Conservation (phyloP, 495 filamentous ascomycete genomes). For the Durotheca rogersii region DNA sequence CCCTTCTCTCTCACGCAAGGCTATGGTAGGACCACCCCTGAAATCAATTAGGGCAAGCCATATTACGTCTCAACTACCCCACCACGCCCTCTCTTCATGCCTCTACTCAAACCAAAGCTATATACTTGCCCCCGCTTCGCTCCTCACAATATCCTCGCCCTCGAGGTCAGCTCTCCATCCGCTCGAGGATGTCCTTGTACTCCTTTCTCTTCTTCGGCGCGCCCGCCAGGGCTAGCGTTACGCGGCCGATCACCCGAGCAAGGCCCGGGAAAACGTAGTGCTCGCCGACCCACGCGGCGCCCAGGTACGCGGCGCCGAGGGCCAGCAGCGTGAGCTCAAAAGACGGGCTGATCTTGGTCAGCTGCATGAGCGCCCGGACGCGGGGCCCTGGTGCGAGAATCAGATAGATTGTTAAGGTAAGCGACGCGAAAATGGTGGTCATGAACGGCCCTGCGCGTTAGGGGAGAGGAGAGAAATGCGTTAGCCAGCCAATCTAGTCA, state of each 20-base stretch:
- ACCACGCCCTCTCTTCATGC: no score
- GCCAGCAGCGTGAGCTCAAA: conserved; percentile 73
- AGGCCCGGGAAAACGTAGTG: conserved; percentile 66
- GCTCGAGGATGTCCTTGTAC: conserved; percentile 79
- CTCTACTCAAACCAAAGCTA: no score
- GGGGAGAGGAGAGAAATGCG: no score
- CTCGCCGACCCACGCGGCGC: conserved; percentile 68
- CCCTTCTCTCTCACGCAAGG: no score
- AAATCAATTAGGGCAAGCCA: no score
- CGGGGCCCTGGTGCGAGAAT: conserved; percentile 67
- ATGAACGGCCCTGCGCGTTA: conserved; percentile 80
- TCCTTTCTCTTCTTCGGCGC: conserved; percentile 74
- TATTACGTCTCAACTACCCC: no score
- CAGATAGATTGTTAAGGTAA: conserved; percentile 72
- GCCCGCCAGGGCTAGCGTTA: conserved; percentile 56
- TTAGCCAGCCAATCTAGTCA: not conserved
- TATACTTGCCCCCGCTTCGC: no score
- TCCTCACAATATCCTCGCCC: no score
- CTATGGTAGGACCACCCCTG: no score
- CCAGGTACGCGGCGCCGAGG: conserved; percentile 67
- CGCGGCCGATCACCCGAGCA: conserved; percentile 64
- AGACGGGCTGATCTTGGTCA: conserved; percentile 68
- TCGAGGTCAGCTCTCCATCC: conserved; percentile 57
- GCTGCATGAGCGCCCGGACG: conserved; percentile 75
- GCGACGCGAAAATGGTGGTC: conserved; percentile 66